phyloP scores from a whole-genome alignment of 306 rosid species.

The Citrullus amarus region DNA sequence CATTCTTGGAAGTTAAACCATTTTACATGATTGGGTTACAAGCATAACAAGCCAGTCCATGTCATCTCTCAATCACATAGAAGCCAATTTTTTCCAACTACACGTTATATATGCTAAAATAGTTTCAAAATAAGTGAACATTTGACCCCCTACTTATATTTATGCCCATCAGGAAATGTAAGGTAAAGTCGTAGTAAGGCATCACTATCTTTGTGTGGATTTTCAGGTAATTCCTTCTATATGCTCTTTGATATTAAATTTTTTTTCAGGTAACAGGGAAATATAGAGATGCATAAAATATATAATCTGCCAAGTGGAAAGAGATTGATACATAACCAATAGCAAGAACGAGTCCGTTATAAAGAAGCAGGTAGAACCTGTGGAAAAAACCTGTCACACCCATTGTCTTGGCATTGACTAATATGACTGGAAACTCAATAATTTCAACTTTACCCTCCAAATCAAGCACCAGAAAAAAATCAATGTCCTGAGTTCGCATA shows the following conservation, averaged over 20 bases:
- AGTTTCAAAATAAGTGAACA: not conserved
- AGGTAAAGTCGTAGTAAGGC: not conserved
- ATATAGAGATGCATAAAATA: not conserved
- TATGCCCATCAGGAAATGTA: not conserved
- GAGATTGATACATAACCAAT: not conserved
- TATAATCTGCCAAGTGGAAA: not conserved
- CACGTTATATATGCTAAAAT: not conserved
- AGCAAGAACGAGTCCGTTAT: not conserved
- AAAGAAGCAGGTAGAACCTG: slow-evolving; percentile 51
- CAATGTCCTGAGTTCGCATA: slow-evolving; percentile 41
- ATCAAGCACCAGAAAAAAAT: slow-evolving; percentile 89
- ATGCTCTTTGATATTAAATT: not conserved
- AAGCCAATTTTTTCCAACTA: not conserved
- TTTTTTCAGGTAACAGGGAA: not conserved
- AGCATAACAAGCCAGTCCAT: not conserved
- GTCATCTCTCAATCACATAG: not conserved
- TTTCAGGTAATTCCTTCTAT: not conserved
- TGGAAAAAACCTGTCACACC: slow-evolving; percentile 70
- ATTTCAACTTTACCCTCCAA: slow-evolving; percentile 95
- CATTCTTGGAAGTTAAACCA: not conserved
- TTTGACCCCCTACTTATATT: not conserved
- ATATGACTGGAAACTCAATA: slow-evolving; percentile 86
- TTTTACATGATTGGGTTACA: not conserved
- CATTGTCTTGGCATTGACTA: slow-evolving; percentile 56
- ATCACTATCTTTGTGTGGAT: not conserved